Evolutionary conservation across 257 asterid genomes (phyloP), one percentile per base, ranked within the genome.

Genomic region (Linaria vulgaris): DNA sequence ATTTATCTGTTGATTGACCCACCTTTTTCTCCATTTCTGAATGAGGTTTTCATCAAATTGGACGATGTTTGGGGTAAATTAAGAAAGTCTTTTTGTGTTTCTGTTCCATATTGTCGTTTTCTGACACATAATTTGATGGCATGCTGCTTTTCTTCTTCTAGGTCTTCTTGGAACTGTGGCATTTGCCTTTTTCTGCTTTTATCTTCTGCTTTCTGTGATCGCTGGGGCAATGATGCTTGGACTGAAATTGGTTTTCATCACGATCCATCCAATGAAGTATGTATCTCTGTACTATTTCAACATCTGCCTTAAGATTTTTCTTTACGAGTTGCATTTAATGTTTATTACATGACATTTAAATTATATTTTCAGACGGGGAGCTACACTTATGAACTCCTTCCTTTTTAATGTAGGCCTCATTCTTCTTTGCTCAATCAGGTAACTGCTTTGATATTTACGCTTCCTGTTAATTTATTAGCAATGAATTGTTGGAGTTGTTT

Each of bases 221-320:
- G 96, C 99, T 10, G 99, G 99, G 67, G 97, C 91, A n/a, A 90
- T 83, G 95, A 87, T 94, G 99, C 86, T 94, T 63, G 97, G 99
- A 55, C 68, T 94, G 80, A 90, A 79, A 78, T 68, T 94, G 78
- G 97, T 87, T 69, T 94, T 94, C 57, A 79, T 94, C 58, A 85
- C 99, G 4, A 87, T 94, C 74, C 99, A 94, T 75, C 99, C 99
- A 19, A 94, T 94, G 99, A 94, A 94, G 99, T 94, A 83, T 66
- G 81, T 5, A 45, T 56, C 20, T 58, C 38, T 34, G 23, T 46
- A n/a, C 16, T 69, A n/a, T 38, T 19, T 15, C 39, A 30, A 14
- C 67, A 56, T 75, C 55, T 20, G 56, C 41, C 34, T 20, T 19
- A 17, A 50, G 27, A 41, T 22, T 61, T 23, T 14, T 27, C 24